Evolutionary conservation across 1,284 basidiomycete species (phyloP).

Genomic region (Chiua sp.): DNA sequence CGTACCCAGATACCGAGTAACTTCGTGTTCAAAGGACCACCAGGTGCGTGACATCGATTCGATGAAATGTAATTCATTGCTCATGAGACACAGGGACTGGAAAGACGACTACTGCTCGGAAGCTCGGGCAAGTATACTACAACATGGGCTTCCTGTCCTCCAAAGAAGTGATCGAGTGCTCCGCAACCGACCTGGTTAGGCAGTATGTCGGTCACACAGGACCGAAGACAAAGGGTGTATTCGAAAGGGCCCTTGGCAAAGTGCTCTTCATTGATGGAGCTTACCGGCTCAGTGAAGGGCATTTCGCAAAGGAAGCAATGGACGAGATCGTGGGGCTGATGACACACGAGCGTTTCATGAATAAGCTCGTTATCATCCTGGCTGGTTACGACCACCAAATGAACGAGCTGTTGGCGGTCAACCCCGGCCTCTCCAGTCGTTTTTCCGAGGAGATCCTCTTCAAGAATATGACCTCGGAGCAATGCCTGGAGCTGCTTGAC

Average conservation of each 20-base stretch:
- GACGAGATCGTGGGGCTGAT: constrained; percentile 68
- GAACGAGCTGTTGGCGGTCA: constrained; percentile 60
- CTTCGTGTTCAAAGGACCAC: constrained; percentile 75
- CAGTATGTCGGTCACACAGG: constrained; percentile 73
- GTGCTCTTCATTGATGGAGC: constrained; percentile 74
- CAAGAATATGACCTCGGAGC: constrained; percentile 52
- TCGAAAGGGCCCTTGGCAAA: constrained; percentile 64
- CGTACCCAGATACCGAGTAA: constrained; percentile 62
- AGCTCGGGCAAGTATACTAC: constrained; percentile 45
- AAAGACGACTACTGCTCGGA: constrained; percentile 50
- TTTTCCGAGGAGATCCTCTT: constrained; percentile 67
- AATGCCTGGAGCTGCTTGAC: constrained; percentile 56
- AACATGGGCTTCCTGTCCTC: constrained; percentile 33
- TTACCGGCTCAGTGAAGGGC: constrained; percentile 61
- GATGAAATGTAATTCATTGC: not conserved
- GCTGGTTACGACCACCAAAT: constrained; percentile 73
- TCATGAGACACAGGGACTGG: constrained; percentile 39
- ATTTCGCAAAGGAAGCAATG: constrained; percentile 68
- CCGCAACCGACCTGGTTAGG: constrained; percentile 68
- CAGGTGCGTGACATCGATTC: constrained; percentile 33
- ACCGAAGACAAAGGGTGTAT: constrained; percentile 60
- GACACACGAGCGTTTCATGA: constrained; percentile 58
- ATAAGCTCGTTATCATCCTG: constrained; percentile 66
- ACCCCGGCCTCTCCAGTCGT: constrained; percentile 67
- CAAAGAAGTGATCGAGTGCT: constrained; percentile 59